Evolutionary conservation across 1,284 basidiomycete species (phyloP), one percentile per base, ranked within the genome.

Genomic region (Tremellales sp.): DNA sequence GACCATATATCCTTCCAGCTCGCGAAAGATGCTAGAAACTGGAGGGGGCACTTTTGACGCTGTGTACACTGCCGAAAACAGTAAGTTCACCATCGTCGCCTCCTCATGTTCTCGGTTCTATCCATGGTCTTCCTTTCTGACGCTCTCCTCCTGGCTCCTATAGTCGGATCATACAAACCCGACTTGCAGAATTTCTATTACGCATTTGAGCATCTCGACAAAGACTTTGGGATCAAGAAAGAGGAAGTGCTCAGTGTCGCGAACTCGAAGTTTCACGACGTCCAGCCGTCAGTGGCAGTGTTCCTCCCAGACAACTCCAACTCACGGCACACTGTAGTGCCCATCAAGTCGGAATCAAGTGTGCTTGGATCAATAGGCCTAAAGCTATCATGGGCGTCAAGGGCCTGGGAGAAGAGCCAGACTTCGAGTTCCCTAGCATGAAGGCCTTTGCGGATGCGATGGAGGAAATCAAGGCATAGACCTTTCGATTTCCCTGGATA

Each of bases 111-210:
- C n/a, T n/a, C n/a, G n/a, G n/a, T n/a, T n/a, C n/a, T n/a, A n/a
- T n/a, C n/a, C n/a, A n/a, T n/a, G n/a, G 6, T 4, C 25, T 12
- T 25, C 28, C 10, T 7, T 24, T 12, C 35, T 24, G 22, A 7
- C 7, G n/a, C 5, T 5, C 5, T 24, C 22, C 24, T 26, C 8
- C 22, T 43, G 28, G 33, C 19, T 28, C 38, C 16, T 18, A 4
- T 25, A 58, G 61, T 68, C 47, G 63, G 63, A 13, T 53, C 51
- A 1, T 66, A 65, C 52, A 68, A 66, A 47, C 66, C 65, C 16
- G 50, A 57, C 31, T 47, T 58, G 31, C 21, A 48, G n/a, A 66
- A 66, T 54, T 66, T 68, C 35, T 45, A 60, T 9, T 61, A 66
- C 44, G 61, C 60, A 8, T 53, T 66, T 36, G 34, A 50, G 19